These are phyloP conservation scores for Arabidopsis arenosa DNA, from an alignment of 345 rosid species.

Conservation along the genomic window DNA sequence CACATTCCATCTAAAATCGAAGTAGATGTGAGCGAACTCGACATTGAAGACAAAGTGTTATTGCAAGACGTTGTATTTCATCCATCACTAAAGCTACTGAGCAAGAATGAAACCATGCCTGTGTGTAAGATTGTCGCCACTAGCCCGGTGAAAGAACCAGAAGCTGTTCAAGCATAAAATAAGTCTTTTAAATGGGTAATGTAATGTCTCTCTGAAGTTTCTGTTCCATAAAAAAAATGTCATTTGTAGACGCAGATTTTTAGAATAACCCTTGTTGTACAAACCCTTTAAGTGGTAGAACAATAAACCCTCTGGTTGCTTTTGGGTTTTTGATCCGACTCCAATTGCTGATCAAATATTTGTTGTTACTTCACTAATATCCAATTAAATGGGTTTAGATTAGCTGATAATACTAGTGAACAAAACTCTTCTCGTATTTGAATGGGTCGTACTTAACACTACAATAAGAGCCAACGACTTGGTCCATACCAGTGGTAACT, in stretches of 20 bases:
- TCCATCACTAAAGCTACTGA: conserved; percentile 74
- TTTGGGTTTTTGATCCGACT: conserved; percentile 5
- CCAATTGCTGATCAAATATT: conserved; percentile 5
- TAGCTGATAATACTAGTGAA: background rate
- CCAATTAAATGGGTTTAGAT: background rate
- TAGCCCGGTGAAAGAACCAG: conserved; percentile 44
- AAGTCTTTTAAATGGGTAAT: conserved; percentile 6
- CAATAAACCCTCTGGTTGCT: conserved; percentile 8
- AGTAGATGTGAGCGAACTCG: conserved; percentile 84
- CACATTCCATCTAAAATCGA: conserved; percentile 81
- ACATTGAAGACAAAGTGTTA: conserved; percentile 67
- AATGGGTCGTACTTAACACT: conserved; percentile 17
- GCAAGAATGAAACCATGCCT: conserved; percentile 74
- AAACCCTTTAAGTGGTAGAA: conserved; percentile 11
- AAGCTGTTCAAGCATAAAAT: conserved; percentile 38
- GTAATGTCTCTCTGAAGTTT: background rate
- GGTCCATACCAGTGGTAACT: conserved; percentile 25
- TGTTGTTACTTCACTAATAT: background rate
- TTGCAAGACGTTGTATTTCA: conserved; percentile 68
- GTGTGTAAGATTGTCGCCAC: conserved; percentile 75
- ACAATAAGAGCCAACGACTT: conserved; percentile 24
- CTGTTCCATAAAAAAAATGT: background rate
- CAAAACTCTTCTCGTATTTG: background rate
- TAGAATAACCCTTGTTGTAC: conserved; percentile 17
- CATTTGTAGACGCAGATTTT: background rate